Evolutionary conservation across 192 early-diverging fungal species (phyloP), one percentile per base, ranked within the genome.

Genomic region (Entrophospora sp.): DNA sequence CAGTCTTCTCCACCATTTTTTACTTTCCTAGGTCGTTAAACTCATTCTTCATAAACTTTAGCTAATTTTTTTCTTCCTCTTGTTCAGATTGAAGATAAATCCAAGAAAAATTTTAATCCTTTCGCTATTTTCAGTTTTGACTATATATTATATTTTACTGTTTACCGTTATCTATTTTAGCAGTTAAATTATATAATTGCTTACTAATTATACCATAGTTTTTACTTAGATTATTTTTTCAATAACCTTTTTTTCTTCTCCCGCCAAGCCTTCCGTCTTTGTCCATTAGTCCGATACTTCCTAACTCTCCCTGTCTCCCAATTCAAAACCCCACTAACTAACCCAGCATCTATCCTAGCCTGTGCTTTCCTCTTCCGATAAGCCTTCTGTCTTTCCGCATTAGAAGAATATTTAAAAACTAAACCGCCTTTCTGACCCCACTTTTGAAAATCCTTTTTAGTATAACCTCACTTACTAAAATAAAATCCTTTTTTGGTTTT

Each of bases 401-500:
- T 5, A 2, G 49, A 52, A 52, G 49, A 1, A 52, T 52, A 52
- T 20, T 52, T 52, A 52, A 52, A 52, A 52, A 52, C 49, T 52
- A 52, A 5, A 1, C 49, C 49, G 1, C 49, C 49, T 52, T 52
- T 52, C 6, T 20, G 10, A 10, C 1, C 49, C 22, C 2, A 52
- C 14, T 52, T 51, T 51, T 51, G 48, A 51, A 51, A 51, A 51
- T 51, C 48, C 18, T 51, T 51, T 51, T n/a, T 51, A 51, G n/a
- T 51, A 51, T 51, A 51, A 5, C 48, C 48, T 51, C 48, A 51
- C 48, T 51, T 51, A 51, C 48, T 51, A 51, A 51, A 51, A 51
- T 51, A 51, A 51, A 51, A 51, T n/a, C 18, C 48, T 51, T 51
- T 51, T 51, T 51, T 51, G 14, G 8, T 40, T 40, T 40, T 40